A percentile compares a stretch with the other conserved stretches of the same genome.
Evolutionary conservation across 768 basidiomycete genomes (phyloP).

Genomic region (Russula abietina): DNA sequence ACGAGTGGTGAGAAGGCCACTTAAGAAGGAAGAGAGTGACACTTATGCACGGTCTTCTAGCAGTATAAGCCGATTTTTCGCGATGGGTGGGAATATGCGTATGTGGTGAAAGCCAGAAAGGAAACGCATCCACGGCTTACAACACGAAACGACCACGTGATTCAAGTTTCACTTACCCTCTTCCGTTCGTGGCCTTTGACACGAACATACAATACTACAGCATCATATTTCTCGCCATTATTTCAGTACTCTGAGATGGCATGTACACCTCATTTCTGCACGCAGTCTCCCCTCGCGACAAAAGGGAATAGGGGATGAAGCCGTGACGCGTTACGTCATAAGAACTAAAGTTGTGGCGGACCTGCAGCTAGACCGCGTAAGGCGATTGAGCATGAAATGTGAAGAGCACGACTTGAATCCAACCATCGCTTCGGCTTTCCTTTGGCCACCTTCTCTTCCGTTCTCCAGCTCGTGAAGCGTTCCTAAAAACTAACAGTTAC

Average conservation of each 20-base stretch:
- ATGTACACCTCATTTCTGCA: too few species aligned
- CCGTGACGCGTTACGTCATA: neutral
- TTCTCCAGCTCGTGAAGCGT: neutral
- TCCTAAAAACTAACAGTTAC: neutral
- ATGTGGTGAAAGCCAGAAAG: too few species aligned
- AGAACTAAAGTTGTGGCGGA: too few species aligned
- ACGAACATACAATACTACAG: too few species aligned
- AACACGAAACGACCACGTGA: too few species aligned
- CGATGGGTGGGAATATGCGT: neutral
- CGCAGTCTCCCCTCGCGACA: neutral
- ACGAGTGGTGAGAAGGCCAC: conserved; percentile 9
- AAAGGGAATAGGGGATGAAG: neutral
- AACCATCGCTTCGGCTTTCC: neutral
- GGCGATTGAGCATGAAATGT: neutral
- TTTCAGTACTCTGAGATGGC: too few species aligned
- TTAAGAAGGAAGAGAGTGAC: conserved; percentile 19
- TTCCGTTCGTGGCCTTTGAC: too few species aligned
- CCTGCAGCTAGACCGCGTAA: neutral
- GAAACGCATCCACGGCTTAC: too few species aligned
- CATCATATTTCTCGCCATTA: too few species aligned
- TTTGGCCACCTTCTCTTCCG: neutral
- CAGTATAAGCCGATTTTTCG: conserved; percentile 13
- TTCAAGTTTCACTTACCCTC: too few species aligned
- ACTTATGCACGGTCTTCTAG: conserved; percentile 22
- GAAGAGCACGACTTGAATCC: neutral